Base-by-base conservation (phyloP, 768 basidiomycete genomes). In the Steccherinum ochraceum region DNA sequence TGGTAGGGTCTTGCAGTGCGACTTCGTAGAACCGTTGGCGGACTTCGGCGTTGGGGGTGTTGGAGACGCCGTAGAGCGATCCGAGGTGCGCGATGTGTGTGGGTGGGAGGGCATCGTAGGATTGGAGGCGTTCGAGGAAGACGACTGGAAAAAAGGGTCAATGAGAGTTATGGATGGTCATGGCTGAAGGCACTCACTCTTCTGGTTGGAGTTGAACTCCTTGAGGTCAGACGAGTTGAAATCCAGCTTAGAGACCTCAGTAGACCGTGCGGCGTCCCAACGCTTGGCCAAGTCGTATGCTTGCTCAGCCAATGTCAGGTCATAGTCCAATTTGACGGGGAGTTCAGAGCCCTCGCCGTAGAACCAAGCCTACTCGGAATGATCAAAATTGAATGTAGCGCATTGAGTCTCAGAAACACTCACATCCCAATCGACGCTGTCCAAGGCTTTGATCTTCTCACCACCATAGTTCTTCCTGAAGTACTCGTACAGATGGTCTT, bases 341-440 rank as follows among this genome's bases (percentile, higher is more conserved):
- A 95, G 77, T 53, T 78, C 71, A 4, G 75, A 56, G 2, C 92
- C 89, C 64, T 88, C 83, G 27, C 92, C 92, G 56, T 86, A 80
- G 26, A 95, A 67, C 92, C 92, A 95, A 12, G 78, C 80, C 86
- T 87, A 26, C 13, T 3, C 19, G 19, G 19, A 21, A 23, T 12
- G 12, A 42, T 43, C 4, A 27, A 21, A 3, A n/a, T 35, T 16
- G 3, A 10, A 24, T 25, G 12, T 43, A 1, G 16, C 21, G 18
- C 24, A 30, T 11, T 45, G 2, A 4, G 3, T 16, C 7, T 7
- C 7, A 35, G 30, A 35, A 35, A 35, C 11, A 67, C 83, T 56
- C 58, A 87, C 89, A 62, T 92, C 67, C 87, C 89, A 95, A 59
- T 88, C 78, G 41, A 94, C 71, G 45, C 69, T 77, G 54, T 90